Evolutionary conservation across 2,329 filamentous ascomycete species (phyloP), one percentile per base, ranked within the genome.

Genomic region (Aspergillus sp.): DNA sequence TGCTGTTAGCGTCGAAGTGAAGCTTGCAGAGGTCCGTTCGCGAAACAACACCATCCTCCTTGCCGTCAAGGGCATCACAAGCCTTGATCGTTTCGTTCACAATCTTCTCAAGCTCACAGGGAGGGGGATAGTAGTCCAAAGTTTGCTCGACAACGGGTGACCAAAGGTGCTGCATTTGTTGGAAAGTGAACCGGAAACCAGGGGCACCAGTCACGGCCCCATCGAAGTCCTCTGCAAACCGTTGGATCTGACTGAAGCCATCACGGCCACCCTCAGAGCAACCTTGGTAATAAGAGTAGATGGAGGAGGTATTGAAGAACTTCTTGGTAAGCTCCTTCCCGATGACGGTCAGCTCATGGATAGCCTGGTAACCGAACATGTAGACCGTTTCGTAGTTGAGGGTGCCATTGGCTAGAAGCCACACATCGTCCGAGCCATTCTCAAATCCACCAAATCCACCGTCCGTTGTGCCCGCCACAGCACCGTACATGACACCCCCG

Each of bases 41-140:
- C 5, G 79, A 73, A 43, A 87, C 76, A 5, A 87, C 82, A 10
- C 84, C 83, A 58, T 87, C 84, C 0, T 75, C 77, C 47, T 76
- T 76, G 5, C 85, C 84, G 57, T 87, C 85, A 5, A 87, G 74
- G 5, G 78, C 72, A 62, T 87, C 84, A 54, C 85, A 87, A 28
- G 79, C 79, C 1, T 75, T 73, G 52, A 87, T 84, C 3, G 84
- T 86, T 38, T 77, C 74, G 66, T 85, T 86, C n/a, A 82, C 77
- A 48, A 73, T 72, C 63, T 72, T 71, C 17, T 59, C 61, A 23
- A 73, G 23, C 55, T 72, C 65, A 28, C 65, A 82, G 65, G 57
- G 72, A 2, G 77, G 74, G 1, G 80, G 78, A 58, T 74, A 78
- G 63, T 82, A 81, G 55, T 72, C 74, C 17, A 76, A 55, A 0